phyloP scores from a whole-genome alignment of 2,329 filamentous ascomycete genomes.

The Penicillium sp. region DNA sequence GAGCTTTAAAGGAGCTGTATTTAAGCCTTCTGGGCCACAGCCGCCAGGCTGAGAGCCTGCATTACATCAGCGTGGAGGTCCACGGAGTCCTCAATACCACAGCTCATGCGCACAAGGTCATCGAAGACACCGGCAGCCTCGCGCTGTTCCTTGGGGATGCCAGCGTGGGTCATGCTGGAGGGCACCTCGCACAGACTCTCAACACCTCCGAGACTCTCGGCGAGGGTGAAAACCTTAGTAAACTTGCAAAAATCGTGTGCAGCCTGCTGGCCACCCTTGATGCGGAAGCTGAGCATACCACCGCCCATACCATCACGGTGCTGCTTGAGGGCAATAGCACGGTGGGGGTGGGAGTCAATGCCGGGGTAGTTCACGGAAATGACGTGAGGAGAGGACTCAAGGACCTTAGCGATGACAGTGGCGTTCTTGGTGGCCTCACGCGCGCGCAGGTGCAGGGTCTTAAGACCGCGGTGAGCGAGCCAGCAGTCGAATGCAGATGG shows the following conservation, averaged over 20 bases:
- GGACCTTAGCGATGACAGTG: conserved; percentile 69
- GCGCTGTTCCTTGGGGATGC: conserved; percentile 84
- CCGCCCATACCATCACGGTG: conserved; percentile 93
- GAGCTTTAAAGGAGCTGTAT: conserved; percentile 27
- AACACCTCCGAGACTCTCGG: conserved; percentile 87
- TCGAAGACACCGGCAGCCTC: conserved; percentile 94
- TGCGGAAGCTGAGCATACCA: conserved; percentile 96
- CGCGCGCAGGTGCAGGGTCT: conserved; percentile 91
- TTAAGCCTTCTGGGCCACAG: conserved; percentile 49
- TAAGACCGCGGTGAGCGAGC: conserved; percentile 94
- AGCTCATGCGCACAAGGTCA: conserved; percentile 89
- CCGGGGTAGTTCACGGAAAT: conserved; percentile 95
- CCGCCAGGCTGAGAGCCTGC: conserved; percentile 76
- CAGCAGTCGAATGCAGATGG: conserved; percentile 95
- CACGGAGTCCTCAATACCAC: conserved; percentile 85
- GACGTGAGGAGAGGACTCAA: conserved; percentile 78
- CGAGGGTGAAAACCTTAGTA: conserved; percentile 87
- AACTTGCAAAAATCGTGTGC: conserved; percentile 90
- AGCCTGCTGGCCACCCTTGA: conserved; percentile 79
- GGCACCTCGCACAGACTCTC: conserved; percentile 91
- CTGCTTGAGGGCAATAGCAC: conserved; percentile 80
- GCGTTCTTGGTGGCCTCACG: conserved; percentile 83
- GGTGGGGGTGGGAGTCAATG: conserved; percentile 81
- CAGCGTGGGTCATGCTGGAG: conserved; percentile 94
- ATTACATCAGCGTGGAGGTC: conserved; percentile 81